phyloP scores from a whole-genome alignment of 805 yeast genomes.

The Kluyveromyces siamensis region DNA sequence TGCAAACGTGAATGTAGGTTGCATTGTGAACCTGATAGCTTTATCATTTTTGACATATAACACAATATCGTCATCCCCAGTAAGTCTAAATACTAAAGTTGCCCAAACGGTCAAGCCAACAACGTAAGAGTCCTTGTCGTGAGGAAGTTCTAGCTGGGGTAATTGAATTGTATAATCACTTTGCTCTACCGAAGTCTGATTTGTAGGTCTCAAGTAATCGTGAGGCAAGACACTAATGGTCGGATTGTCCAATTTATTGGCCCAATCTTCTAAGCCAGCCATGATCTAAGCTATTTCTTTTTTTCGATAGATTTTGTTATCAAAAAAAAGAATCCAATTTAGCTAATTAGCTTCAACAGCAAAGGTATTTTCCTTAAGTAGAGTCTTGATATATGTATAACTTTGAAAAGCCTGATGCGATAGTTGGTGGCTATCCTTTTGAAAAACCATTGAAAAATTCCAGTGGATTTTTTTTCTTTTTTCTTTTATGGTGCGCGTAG shows the following conservation, averaged over 20 bases:
- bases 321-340: too few species aligned
- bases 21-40: conserved; percentile 54
- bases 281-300: neutral
- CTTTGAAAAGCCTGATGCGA: neutral
- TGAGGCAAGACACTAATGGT: conserved; percentile 83
- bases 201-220: conserved; percentile 73
- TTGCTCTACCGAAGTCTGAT: conserved; percentile 60
- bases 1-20: conserved; percentile 44
- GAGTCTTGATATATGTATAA: neutral
- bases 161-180: conserved; percentile 30
- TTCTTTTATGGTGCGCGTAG: neutral
- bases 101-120: conserved; percentile 59
- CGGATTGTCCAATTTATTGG: conserved; percentile 57
- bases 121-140: conserved; percentile 31
- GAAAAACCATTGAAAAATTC: neutral
- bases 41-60: conserved; percentile 42
- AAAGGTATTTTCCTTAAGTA: neutral
- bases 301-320: too few species aligned
- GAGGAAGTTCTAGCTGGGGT: conserved; percentile 25
- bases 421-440: neutral
- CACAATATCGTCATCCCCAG: conserved; percentile 94
- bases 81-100: conserved; percentile 63
- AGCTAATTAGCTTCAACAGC: too few species aligned
- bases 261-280: conserved; percentile 45
- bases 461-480: neutral